These are phyloP conservation scores for Aspergillus sp. DNA, from an alignment of 2,329 filamentous ascomycete genomes.

Conservation along the genomic window DNA sequence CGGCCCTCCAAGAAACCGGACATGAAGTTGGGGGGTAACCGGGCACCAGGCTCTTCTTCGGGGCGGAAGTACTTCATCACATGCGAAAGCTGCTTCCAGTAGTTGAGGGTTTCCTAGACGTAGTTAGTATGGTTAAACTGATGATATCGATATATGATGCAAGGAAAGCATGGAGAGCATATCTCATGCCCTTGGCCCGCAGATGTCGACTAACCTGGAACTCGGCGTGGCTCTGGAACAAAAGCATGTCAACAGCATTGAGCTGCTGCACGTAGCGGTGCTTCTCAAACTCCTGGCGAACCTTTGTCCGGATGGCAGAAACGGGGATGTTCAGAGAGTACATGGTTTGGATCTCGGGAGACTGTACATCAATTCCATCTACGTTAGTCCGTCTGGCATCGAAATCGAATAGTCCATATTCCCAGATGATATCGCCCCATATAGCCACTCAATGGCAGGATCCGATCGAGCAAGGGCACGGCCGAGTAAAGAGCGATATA, in stretches of 20 bases:
- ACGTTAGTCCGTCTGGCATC: background rate
- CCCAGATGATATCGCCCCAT: background rate
- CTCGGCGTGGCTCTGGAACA: conserved; percentile 88
- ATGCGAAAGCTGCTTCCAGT: conserved; percentile 95
- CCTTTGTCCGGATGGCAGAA: conserved; percentile 81
- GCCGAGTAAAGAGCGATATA: no score
- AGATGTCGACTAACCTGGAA: conserved; percentile 67
- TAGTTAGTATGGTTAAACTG: conserved; percentile 1
- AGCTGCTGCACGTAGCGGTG: conserved; percentile 91
- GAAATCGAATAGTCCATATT: background rate
- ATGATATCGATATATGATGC: background rate
- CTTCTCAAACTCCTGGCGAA: conserved; percentile 94
- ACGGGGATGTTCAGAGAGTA: conserved; percentile 90
- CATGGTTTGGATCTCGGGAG: conserved; percentile 94
- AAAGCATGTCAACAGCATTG: conserved; percentile 77
- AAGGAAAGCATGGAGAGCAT: no score
- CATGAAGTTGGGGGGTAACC: conserved; percentile 86
- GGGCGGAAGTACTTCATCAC: conserved; percentile 94
- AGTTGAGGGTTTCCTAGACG: conserved; percentile 90
- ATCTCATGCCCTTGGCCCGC: background rate
- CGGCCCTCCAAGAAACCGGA: conserved; percentile 88
- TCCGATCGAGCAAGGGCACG: no score
- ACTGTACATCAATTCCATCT: conserved; percentile 49
- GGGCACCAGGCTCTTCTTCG: conserved; percentile 72
- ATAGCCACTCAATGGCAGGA: no score